Base-by-base conservation (phyloP, 495 filamentous ascomycete genomes). In the Recurvomyces mirabilis region DNA sequence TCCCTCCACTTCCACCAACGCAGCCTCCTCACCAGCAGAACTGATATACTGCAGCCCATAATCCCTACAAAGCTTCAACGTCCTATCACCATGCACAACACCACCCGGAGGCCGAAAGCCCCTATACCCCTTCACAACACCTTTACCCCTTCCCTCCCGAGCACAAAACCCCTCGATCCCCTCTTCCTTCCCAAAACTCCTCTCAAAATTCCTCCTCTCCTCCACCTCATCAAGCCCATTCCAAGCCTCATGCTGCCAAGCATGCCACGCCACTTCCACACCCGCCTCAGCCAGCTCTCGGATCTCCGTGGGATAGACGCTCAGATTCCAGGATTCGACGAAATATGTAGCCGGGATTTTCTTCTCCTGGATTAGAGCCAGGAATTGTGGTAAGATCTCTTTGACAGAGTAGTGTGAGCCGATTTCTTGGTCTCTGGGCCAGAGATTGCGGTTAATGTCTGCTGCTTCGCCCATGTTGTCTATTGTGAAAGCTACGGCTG, bases 391-490 rank as follows among this genome's bases (percentile, higher is more conserved):
- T n/a, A 56, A 26, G 12, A 49, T 43, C 32, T 43, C 38, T 10
- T 21, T 49, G 9, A 56, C 53, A 1, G 49, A 49, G 26, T 49
- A 43, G 23, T 56, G 53, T 0, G 53, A 52, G 3, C 53, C 53
- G 17, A 56, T 30, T 1, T 49, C 39, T 20, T 45, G 21, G 14
- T 21, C 19, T 19, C 11, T 14, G 4, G 53, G 49, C 49, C 52
- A 55, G 25, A 56, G 37, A 3, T 29, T 15, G 2, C 53, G 38
- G 18, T 56, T 29, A 5, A 56, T 6, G 33, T 56, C 53, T n/a
- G 53, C 53, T 3, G 49, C 53, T 34, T 56, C 53, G 3, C 49
- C 53, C 53, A 56, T 56, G 41, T 56, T 56, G 43, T 56, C 53
- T 3, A 56, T 36, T 1, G 53, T 56, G 10, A 52, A 35, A 7